These are phyloP conservation scores for Aspergillus panamensis DNA, from an alignment of 495 filamentous ascomycete species.

Conservation along the genomic window DNA sequence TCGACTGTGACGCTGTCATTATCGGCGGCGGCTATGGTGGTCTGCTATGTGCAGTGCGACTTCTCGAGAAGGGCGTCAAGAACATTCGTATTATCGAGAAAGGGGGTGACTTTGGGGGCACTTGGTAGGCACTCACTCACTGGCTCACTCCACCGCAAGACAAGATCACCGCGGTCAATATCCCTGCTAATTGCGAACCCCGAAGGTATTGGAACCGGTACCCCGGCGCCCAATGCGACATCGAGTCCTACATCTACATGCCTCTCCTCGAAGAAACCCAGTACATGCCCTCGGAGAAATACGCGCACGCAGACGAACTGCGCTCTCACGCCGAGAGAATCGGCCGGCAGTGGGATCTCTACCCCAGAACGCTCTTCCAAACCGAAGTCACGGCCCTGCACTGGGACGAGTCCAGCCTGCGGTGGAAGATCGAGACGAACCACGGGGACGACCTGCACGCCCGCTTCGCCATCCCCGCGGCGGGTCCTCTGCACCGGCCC, in stretches of 20 bases:
- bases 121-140: conserved; percentile 40
- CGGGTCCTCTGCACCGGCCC: conserved; percentile 13
- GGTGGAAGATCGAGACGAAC: conserved; percentile 3
- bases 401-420: neutral
- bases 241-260: conserved; percentile 37
- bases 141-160: no score
- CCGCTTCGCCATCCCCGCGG: conserved; percentile 11
- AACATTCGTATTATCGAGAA: conserved; percentile 35
- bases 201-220: conserved; percentile 39
- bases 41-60: neutral
- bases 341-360: conserved; percentile 32
- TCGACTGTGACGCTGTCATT: conserved; percentile 1
- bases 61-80: neutral
- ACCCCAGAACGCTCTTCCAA: neutral
- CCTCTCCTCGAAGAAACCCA: conserved; percentile 58
- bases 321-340: conserved; percentile 26
- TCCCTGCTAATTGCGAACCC: neutral
- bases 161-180: neutral
- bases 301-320: conserved; percentile 26
- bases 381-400: neutral
- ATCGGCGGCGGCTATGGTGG: conserved; percentile 6
- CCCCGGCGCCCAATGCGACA: conserved; percentile 32
- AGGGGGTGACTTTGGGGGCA: conserved; percentile 48
- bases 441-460: neutral
- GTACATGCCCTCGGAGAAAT: conserved; percentile 48